Evolutionary conservation across 768 basidiomycete genomes (phyloP).

Genomic region (Rhodotorula paludigena): DNA sequence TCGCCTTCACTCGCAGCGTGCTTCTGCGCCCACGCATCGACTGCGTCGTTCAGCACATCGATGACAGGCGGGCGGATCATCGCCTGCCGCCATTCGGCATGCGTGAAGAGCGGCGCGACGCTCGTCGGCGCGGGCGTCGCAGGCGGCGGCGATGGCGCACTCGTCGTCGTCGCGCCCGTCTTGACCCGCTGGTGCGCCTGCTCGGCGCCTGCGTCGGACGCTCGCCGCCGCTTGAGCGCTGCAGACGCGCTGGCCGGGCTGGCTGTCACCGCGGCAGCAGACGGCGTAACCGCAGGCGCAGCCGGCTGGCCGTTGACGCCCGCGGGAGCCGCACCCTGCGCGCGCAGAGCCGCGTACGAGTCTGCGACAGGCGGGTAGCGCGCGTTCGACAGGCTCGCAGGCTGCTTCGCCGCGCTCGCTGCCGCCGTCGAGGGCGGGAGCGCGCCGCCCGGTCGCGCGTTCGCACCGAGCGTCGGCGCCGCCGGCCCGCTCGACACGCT

Average conservation of each 20-base stretch:
- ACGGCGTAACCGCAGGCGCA: background rate
- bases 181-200: background rate
- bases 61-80: constrained; percentile 23
- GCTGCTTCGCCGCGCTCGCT: too few species aligned
- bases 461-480: too few species aligned
- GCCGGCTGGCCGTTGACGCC: background rate
- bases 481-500: background rate
- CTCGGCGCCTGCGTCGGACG: background rate
- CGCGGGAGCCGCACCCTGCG: too few species aligned
- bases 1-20: background rate
- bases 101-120: constrained; percentile 18
- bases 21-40: background rate
- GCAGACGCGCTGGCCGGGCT: background rate
- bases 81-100: constrained; percentile 15
- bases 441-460: too few species aligned
- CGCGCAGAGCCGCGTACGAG: too few species aligned
- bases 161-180: background rate
- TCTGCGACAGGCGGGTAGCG: too few species aligned
- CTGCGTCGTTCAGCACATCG: constrained; percentile 19
- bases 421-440: too few species aligned
- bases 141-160: background rate
- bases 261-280: background rate
- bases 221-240: background rate
- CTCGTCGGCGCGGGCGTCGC: background rate
- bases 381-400: too few species aligned